phyloP scores from a whole-genome alignment of 352 stramenopile genomes.

The Pythium utonaiense region DNA sequence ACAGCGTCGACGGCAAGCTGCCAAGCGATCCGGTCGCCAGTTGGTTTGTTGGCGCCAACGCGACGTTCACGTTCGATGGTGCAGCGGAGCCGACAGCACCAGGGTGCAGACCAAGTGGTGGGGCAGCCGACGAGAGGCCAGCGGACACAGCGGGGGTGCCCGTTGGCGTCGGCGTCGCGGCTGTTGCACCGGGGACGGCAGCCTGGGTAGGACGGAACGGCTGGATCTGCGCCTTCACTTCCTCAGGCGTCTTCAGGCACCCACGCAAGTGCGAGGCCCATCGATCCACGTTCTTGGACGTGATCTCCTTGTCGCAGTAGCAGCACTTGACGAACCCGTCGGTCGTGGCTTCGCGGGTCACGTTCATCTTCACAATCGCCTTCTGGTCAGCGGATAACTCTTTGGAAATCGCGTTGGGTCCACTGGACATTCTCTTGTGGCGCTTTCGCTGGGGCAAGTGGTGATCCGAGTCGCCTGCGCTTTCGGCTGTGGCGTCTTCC shows the following conservation, averaged over 20 bases:
- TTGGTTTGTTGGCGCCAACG: conserved; percentile 10
- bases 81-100: conserved; percentile 4
- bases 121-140: conserved; percentile 14
- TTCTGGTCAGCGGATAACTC: conserved; percentile 73
- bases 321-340: conserved; percentile 72
- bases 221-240: conserved; percentile 77
- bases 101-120: conserved; percentile 19
- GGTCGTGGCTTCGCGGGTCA: conserved; percentile 45
- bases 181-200: conserved; percentile 14
- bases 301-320: conserved; percentile 85
- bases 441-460: conserved; percentile 21
- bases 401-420: conserved; percentile 32
- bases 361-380: conserved; percentile 69
- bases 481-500: conserved; percentile 16
- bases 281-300: conserved; percentile 78
- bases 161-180: conserved; percentile 1
- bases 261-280: conserved; percentile 79
- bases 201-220: conserved; percentile 33
- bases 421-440: conserved; percentile 21
- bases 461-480: conserved; percentile 24
- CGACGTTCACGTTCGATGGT: neutral
- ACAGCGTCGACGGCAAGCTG: conserved; percentile 24
- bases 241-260: conserved; percentile 71
- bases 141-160: conserved; percentile 13
- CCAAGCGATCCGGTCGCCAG: conserved; percentile 12